Conservation (phyloP, 352 stramenopile genomes). For the Globisporangium alternatum region DNA sequence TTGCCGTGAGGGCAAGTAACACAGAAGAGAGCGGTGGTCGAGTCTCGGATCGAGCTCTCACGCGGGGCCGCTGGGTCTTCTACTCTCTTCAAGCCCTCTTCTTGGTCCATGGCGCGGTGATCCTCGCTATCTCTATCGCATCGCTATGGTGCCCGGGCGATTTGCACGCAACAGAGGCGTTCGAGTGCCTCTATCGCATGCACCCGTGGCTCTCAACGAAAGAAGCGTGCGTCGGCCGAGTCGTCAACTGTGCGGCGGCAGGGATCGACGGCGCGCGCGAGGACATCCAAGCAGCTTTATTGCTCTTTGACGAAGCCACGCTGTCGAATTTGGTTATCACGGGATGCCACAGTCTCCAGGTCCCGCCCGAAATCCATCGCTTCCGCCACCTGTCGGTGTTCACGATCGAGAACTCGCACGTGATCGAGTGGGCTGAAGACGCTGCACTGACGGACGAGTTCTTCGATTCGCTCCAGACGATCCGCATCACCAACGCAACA, state of each 20-base stretch:
- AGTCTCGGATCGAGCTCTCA: not conserved
- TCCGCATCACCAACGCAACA: not conserved
- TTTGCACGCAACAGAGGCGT: not conserved
- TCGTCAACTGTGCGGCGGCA: not conserved
- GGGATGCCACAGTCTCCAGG: not conserved
- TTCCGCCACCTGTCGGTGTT: constrained; percentile 3
- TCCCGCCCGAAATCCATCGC: constrained; percentile 10
- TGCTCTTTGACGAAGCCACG: constrained; percentile 5
- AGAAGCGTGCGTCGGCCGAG: constrained; percentile 7
- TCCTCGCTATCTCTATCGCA: constrained; percentile 7
- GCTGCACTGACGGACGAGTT: not conserved
- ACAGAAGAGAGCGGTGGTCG: not conserved
- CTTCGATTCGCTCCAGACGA: constrained; percentile 6
- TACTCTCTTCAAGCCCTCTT: constrained; percentile 2
- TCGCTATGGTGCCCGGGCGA: not conserved
- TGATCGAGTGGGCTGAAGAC: constrained; percentile 5
- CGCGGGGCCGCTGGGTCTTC: not conserved
- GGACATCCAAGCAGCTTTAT: not conserved
- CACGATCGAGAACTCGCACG: constrained; percentile 4
- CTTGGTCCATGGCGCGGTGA: constrained; percentile 1
- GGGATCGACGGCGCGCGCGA: not conserved
- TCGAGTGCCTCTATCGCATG: constrained; percentile 6
- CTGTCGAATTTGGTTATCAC: constrained; percentile 1
- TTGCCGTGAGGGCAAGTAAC: not conserved
- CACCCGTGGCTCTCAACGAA: constrained; percentile 12